Evolutionary conservation across 495 filamentous ascomycete genomes (phyloP).

Genomic region (Penicillium alfredii): DNA sequence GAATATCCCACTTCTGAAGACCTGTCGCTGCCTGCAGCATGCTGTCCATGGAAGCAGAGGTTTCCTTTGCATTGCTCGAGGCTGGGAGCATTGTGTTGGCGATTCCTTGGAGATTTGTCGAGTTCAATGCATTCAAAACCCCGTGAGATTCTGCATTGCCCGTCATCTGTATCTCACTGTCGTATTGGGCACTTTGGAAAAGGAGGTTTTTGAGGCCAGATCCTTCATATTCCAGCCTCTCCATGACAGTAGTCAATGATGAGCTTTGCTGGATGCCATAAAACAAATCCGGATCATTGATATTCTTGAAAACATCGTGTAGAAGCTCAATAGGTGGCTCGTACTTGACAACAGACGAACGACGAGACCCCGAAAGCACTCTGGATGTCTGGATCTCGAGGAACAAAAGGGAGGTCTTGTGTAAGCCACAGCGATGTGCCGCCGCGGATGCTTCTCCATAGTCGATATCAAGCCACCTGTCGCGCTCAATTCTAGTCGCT

Average conservation of each 20-base stretch:
- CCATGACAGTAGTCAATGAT: constrained; percentile 67
- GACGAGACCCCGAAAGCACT: constrained; percentile 50
- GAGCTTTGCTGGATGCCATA: constrained; percentile 85
- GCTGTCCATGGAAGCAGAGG: constrained; percentile 49
- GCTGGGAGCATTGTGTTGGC: constrained; percentile 40
- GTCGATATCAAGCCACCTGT: constrained; percentile 81
- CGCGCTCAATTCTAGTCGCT: constrained; percentile 66
- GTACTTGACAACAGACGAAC: constrained; percentile 57
- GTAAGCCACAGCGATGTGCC: constrained; percentile 77
- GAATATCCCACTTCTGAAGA: constrained; percentile 89
- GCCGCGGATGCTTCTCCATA: constrained; percentile 65
- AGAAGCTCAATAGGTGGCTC: constrained; percentile 60
- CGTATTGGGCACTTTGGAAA: constrained; percentile 86
- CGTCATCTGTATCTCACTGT: constrained; percentile 66
- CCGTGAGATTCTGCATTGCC: constrained; percentile 42
- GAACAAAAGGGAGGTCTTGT: constrained; percentile 78
- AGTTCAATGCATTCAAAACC: constrained; percentile 39
- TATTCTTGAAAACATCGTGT: constrained; percentile 75
- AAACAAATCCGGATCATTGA: constrained; percentile 93
- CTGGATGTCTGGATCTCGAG: constrained; percentile 64
- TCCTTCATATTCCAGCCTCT: constrained; percentile 83
- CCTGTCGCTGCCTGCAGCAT: constrained; percentile 78
- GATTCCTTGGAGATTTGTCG: constrained; percentile 43
- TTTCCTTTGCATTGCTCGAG: constrained; percentile 22
- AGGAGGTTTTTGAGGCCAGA: constrained; percentile 83